A percentile compares a stretch with the other conserved stretches of the same genome.
phyloP scores from a whole-genome alignment of 2,329 filamentous ascomycete genomes.

The Pyrenochaeta sp. region DNA sequence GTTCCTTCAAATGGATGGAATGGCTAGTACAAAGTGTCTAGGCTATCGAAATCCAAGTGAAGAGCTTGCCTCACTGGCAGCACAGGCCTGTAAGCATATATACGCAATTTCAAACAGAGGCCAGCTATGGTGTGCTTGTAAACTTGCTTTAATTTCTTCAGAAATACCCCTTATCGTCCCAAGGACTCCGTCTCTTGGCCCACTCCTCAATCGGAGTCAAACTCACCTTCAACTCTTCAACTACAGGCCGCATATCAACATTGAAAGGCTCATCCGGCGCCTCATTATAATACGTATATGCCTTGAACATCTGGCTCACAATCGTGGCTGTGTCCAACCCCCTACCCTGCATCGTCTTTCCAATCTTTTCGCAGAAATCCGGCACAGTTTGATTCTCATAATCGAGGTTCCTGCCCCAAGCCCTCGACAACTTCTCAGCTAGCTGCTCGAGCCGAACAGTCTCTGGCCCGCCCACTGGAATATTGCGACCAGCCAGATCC shows the following conservation, averaged over 20 bases:
- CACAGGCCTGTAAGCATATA: no score
- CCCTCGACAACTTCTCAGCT: conserved; percentile 43
- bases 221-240: conserved; percentile 42
- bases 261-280: conserved; percentile 50
- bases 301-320: conserved; percentile 52
- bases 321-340: conserved; percentile 49
- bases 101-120: no score
- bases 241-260: conserved; percentile 48
- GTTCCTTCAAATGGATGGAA: neutral
- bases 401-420: conserved; percentile 43
- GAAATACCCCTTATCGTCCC: conserved; percentile 26
- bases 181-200: conserved; percentile 38
- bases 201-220: conserved; percentile 50
- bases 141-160: neutral
- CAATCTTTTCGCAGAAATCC: conserved; percentile 39
- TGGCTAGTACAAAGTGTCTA: neutral
- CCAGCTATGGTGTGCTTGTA: no score
- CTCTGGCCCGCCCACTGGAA: conserved; percentile 49
- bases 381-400: conserved; percentile 45
- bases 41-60: no score
- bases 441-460: conserved; percentile 45
- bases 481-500: conserved; percentile 46
- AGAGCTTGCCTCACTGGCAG: no score
- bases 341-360: conserved; percentile 44
- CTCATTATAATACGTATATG: conserved; percentile 54